Evolutionary conservation across 2,329 filamentous ascomycete genomes (phyloP).

Genomic region (Phoma sp.): DNA sequence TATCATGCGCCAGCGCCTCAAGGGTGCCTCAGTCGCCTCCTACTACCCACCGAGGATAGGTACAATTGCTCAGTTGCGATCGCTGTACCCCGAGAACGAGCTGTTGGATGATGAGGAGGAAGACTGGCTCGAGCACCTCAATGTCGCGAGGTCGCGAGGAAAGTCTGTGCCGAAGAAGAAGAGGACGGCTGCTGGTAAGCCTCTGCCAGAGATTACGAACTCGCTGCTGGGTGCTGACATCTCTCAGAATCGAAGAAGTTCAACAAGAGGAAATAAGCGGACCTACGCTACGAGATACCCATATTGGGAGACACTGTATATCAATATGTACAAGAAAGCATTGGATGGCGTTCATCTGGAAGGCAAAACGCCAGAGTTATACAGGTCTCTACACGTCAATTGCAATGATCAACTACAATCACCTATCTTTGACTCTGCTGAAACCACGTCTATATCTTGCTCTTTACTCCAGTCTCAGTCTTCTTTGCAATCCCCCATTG

Average conservation of each 20-base stretch:
- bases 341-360: constrained; percentile 20
- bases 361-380: neutral
- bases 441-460: constrained; percentile 23
- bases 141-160: constrained; percentile 62
- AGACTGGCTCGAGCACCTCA: constrained; percentile 76
- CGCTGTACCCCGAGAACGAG: constrained; percentile 70
- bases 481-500: constrained; percentile 26
- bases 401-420: neutral
- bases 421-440: neutral
- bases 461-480: constrained; percentile 18
- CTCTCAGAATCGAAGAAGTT: constrained; percentile 53
- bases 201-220: neutral
- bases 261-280: constrained; percentile 52
- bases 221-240: constrained; percentile 6
- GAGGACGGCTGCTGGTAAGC: constrained; percentile 61
- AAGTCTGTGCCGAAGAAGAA: constrained; percentile 94
- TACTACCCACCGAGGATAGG: constrained; percentile 85
- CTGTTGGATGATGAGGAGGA: constrained; percentile 78
- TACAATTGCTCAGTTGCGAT: constrained; percentile 75
- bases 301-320: constrained; percentile 17
- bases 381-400: constrained; percentile 1
- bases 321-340: constrained; percentile 22
- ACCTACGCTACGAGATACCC: constrained; percentile 5
- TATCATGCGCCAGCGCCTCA: constrained; percentile 84
- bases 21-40: constrained; percentile 78